Percentiles rank a stretch among this genome's conserved stretches.
phyloP scores from a whole-genome alignment of 2,329 filamentous ascomycete species.

The Trichothecium roseum region DNA sequence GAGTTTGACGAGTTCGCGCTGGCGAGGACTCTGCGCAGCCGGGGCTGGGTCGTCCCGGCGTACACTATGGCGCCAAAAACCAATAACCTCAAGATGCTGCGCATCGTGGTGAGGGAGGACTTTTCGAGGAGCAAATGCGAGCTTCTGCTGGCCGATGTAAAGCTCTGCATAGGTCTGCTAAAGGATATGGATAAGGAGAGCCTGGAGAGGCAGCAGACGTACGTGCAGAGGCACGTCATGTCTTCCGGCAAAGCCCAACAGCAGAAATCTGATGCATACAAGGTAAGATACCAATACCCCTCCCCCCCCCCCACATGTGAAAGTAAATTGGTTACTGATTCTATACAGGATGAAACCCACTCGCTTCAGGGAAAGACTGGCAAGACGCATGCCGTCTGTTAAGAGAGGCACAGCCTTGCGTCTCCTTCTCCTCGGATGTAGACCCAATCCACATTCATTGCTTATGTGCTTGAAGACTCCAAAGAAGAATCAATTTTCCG shows the following conservation, averaged over 20 bases:
- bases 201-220: conserved; percentile 59
- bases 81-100: conserved; percentile 76
- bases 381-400: conserved; percentile 85
- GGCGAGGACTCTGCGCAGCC: conserved; percentile 75
- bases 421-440: background rate
- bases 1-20: conserved; percentile 66
- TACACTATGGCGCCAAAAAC: conserved; percentile 96
- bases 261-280: conserved; percentile 31
- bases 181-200: conserved; percentile 63
- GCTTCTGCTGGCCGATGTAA: conserved; percentile 66
- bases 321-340: conserved; percentile 3
- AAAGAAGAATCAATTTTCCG: no score
- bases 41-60: conserved; percentile 88
- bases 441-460: no score
- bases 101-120: conserved; percentile 86
- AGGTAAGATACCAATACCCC: conserved; percentile 19
- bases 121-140: conserved; percentile 79
- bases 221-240: conserved; percentile 44
- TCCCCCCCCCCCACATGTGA: no score
- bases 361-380: conserved; percentile 82
- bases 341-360: conserved; percentile 60
- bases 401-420: conserved; percentile 12
- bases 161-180: conserved; percentile 61
- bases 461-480: no score
- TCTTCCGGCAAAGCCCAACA: conserved; percentile 42